Percentiles rank a stretch among this genome's conserved stretches.
These are phyloP conservation scores for Yarrowia galli DNA, from an alignment of 1,139 yeast genomes.

Conservation along the genomic window DNA sequence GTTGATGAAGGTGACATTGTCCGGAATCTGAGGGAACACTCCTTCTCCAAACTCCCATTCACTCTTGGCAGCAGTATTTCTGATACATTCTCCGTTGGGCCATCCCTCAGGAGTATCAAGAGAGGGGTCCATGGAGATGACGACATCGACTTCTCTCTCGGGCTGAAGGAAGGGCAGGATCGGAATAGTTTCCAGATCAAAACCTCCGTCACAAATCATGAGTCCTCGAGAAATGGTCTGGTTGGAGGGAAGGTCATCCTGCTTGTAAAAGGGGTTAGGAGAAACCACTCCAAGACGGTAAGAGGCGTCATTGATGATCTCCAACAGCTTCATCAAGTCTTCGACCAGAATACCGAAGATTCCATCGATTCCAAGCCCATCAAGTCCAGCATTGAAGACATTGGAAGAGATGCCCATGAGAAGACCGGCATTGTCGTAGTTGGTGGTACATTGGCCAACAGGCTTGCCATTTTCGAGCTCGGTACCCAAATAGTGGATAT, in stretches of 20 bases:
- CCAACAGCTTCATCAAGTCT: constrained; percentile 50
- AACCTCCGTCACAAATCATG: constrained; percentile 82
- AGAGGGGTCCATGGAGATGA: constrained; percentile 84
- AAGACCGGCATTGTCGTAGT: constrained; percentile 80
- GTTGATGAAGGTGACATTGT: constrained; percentile 62
- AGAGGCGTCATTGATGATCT: constrained; percentile 45
- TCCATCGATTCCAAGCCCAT: neutral
- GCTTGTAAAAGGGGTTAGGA: constrained; percentile 76
- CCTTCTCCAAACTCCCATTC: constrained; percentile 70
- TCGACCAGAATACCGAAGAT: constrained; percentile 50
- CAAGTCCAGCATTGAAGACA: constrained; percentile 71
- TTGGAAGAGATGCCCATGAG: constrained; percentile 80
- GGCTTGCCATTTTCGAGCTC: constrained; percentile 62
- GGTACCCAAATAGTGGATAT: constrained; percentile 77
- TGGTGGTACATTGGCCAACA: constrained; percentile 59
- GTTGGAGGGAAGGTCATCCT: constrained; percentile 44
- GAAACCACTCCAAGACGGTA: constrained; percentile 70
- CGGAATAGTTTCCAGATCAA: constrained; percentile 78
- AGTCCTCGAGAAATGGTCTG: constrained; percentile 54
- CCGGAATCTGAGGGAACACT: constrained; percentile 73
- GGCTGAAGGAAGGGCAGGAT: constrained; percentile 77
- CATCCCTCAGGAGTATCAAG: constrained; percentile 69
- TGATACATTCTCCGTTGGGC: constrained; percentile 72
- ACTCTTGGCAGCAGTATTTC: constrained; percentile 71
- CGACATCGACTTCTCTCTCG: constrained; percentile 71